Percentiles rank a stretch among this genome's conserved stretches.
Evolutionary conservation across 192 early-diverging fungal species (phyloP).

Genomic region (Coemansia sp.): DNA sequence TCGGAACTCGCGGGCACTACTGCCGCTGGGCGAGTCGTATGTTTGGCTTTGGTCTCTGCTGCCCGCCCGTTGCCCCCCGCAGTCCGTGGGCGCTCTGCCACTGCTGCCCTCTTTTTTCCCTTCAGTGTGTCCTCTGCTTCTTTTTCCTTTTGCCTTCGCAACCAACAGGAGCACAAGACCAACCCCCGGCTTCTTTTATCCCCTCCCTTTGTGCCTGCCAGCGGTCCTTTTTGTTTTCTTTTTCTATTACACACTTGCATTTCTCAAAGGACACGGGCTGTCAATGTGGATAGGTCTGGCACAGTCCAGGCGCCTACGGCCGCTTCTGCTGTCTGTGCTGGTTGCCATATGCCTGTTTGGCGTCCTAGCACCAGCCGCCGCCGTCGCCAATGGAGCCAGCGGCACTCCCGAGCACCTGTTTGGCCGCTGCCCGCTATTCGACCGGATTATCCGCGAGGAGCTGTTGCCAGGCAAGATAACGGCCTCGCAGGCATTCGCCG

Average conservation of each 20-base stretch:
- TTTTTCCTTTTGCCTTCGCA: no score
- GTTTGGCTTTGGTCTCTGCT: no score
- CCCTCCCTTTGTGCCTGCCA: no score
- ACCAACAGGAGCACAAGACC: no score
- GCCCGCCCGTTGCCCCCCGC: no score
- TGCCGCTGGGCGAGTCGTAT: no score
- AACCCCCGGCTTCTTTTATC: no score
- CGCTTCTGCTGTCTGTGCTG: conserved; percentile 3
- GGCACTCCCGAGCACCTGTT: conserved; percentile 7
- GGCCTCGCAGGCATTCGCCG: conserved; percentile 40
- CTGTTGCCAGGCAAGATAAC: conserved; percentile 35
- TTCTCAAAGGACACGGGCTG: background rate
- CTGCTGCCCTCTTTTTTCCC: no score
- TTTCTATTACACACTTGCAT: background rate
- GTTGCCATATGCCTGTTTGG: background rate
- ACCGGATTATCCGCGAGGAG: conserved; percentile 28
- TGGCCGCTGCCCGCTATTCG: conserved; percentile 39
- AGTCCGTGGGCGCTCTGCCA: no score
- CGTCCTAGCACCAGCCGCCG: background rate
- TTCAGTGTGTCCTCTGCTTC: no score
- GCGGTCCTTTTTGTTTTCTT: background rate
- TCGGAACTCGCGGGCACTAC: no score
- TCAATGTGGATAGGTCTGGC: background rate
- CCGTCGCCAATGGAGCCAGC: background rate
- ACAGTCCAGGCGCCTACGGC: background rate